phyloP scores from a whole-genome alignment of 306 rosid species.

The Oemleria cerasiformis region DNA sequence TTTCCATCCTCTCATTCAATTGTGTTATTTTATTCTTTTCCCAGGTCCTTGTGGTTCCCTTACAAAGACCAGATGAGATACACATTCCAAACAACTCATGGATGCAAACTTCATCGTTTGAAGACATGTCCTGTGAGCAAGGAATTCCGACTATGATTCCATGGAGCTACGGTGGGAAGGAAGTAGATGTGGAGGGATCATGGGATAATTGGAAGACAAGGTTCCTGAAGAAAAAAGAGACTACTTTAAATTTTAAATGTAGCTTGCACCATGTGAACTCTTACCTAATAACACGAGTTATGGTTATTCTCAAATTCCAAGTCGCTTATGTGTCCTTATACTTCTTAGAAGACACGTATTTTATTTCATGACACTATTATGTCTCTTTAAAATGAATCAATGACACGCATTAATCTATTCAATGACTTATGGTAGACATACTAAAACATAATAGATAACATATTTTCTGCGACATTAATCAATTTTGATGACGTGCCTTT shows the following conservation, averaged over 20 bases:
- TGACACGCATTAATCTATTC: too few relatives aligned
- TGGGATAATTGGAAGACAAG: constrained; percentile 97
- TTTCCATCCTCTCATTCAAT: constrained; percentile 12
- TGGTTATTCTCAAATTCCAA: too few relatives aligned
- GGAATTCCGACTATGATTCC: constrained; percentile 97
- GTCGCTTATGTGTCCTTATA: too few relatives aligned
- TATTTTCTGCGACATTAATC: too few relatives aligned
- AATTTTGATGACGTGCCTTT: too few relatives aligned
- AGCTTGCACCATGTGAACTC: constrained; percentile 11
- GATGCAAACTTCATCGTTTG: constrained; percentile 67
- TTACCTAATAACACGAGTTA: too few relatives aligned
- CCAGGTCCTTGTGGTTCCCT: constrained; percentile 79
- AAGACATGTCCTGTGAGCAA: constrained; percentile 61
- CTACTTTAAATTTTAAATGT: constrained; percentile 8
- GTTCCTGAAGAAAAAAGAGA: constrained; percentile 33
- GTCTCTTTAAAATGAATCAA: too few relatives aligned
- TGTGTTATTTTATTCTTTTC: constrained; percentile 13
- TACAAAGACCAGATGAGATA: constrained; percentile 89
- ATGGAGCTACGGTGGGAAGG: constrained; percentile 85
- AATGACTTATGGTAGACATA: too few relatives aligned
- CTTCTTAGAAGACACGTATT: too few relatives aligned
- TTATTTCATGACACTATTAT: too few relatives aligned
- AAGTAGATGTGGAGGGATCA: constrained; percentile 93
- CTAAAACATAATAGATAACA: too few relatives aligned
- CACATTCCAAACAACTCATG: constrained; percentile 60